A percentile compares a stretch with the other conserved stretches of the same genome.
These are phyloP conservation scores for Pichia eremophila DNA, from an alignment of 805 yeast species.

Conservation along the genomic window DNA sequence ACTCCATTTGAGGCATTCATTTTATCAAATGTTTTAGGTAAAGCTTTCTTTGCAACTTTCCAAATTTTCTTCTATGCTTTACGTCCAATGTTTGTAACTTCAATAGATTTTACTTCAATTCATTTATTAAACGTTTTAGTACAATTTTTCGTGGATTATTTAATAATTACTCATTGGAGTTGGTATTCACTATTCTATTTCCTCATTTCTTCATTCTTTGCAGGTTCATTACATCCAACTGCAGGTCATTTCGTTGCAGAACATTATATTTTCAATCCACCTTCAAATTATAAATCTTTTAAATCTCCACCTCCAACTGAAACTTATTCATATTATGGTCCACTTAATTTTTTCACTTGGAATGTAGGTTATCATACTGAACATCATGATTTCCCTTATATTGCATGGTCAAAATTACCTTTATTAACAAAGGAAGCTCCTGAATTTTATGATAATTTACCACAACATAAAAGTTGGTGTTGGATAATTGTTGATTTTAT, in stretches of 20 bases:
- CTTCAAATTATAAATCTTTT: conserved; percentile 22
- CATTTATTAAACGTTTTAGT: conserved; percentile 60
- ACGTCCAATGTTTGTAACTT: conserved; percentile 80
- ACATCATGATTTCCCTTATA: conserved; percentile 91
- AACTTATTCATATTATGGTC: conserved; percentile 84
- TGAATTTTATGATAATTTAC: conserved; percentile 77
- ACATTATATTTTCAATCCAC: conserved; percentile 68
- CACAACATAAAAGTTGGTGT: conserved; percentile 69
- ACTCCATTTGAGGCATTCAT: conserved; percentile 67
- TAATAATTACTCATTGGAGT: conserved; percentile 56
- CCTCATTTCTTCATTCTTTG: conserved; percentile 68
- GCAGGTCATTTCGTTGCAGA: conserved; percentile 97
- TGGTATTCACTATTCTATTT: conserved; percentile 55
- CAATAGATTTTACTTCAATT: conserved; percentile 61
- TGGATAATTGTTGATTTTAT: conserved; percentile 68
- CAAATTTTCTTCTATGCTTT: conserved; percentile 85
- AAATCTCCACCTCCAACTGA: conserved; percentile 53
- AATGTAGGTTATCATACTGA: conserved; percentile 92
- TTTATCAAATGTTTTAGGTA: conserved; percentile 70
- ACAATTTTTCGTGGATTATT: conserved; percentile 50
- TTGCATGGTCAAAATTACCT: conserved; percentile 81
- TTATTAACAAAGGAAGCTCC: conserved; percentile 54
- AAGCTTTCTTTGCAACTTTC: conserved; percentile 82
- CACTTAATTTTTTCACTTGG: conserved; percentile 71
- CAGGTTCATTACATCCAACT: conserved; percentile 88